Conservation (phyloP, 768 basidiomycete genomes). For the Tubosaeta sp. region DNA sequence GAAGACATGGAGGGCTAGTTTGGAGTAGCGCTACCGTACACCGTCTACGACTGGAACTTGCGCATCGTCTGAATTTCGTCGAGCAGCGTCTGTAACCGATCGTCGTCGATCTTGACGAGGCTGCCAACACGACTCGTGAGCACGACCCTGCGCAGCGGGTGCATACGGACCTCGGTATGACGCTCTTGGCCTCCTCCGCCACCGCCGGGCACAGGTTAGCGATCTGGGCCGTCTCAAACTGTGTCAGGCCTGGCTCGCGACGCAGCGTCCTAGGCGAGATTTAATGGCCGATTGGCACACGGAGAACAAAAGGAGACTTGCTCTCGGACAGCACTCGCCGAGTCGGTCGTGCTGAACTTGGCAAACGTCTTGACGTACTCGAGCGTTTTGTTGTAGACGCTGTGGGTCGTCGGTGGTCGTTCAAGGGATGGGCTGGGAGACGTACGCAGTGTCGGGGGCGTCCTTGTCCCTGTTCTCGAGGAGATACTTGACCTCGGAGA, state of each 20-base stretch:
- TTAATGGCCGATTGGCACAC: not conserved
- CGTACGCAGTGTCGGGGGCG: slow-evolving; percentile 82
- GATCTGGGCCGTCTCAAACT: slow-evolving; percentile 91
- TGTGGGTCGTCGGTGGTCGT: not conserved
- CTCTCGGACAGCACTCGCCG: slow-evolving; percentile 85
- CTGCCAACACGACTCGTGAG: slow-evolving; percentile 22
- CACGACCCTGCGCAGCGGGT: not conserved
- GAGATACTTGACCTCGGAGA: slow-evolving; percentile 89
- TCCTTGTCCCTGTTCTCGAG: slow-evolving; percentile 85
- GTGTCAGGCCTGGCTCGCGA: slow-evolving; percentile 74
- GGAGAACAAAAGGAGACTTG: slow-evolving; percentile 32
- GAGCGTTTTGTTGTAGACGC: slow-evolving; percentile 86
- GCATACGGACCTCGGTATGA: slow-evolving; percentile 69
- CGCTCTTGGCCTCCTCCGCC: slow-evolving; percentile 88
- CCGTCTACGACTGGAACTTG: slow-evolving; percentile 72
- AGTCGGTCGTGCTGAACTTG: slow-evolving; percentile 83
- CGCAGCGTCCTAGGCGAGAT: slow-evolving; percentile 47
- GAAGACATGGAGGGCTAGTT: slow-evolving; percentile 48
- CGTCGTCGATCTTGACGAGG: slow-evolving; percentile 85
- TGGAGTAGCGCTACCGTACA: not conserved
- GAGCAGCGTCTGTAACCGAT: slow-evolving; percentile 72
- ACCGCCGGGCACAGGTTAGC: slow-evolving; percentile 86
- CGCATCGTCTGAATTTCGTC: slow-evolving; percentile 89
- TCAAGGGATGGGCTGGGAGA: not conserved
- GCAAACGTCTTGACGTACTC: slow-evolving; percentile 91